Base-by-base conservation (phyloP, 2,329 filamentous ascomycete genomes). In the Aureobasidium sp. region DNA sequence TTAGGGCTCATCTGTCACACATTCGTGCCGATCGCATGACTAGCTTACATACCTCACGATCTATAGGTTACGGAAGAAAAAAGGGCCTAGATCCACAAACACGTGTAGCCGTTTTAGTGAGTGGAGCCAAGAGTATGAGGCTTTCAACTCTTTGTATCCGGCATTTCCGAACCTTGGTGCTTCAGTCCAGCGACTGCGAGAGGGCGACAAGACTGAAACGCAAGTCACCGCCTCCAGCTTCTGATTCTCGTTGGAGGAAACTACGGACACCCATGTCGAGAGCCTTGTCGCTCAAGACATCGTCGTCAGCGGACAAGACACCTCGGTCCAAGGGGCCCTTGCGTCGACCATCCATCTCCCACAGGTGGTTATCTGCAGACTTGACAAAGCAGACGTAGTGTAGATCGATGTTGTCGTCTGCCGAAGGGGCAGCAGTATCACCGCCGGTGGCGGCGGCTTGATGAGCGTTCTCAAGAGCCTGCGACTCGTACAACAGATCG, bases 351-450 rank as follows among this genome's bases (percentile, higher is more conserved):
- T 95, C 90, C 69, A 95, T 74, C 76, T 95, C 91, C 85, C 89
- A 95, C 45, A 95, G 78, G 53, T 76, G 72, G 7, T 82, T 82
- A 61, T 87, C 87, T 57, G 76, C 76, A 2, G 81, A 83, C 78
- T 92, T 94, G 58, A 94, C 89, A 75, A 97, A 99, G 71, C 90
- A 94, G 50, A 97, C 93, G 73, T 96, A 97, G 78, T 99, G 94
- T 68, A 97, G 79, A 71, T 97, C 93, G n/a, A 96, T 81, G 67
- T 88, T 83, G 69, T 90, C 89, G n/a, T 86, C 82, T 9, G 91
- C 90, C 59, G 83, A 77, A 0, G 94, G 93, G 1, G 92, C 90
- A 13, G 80, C 72, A 1, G 91, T 96, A 71, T 93, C 90, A 21
- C 93, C 93, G 63, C 82, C 78, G 8, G 81, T 81, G 5, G 93